These are phyloP conservation scores for Leccinellum luteum DNA, from an alignment of 768 basidiomycete species.

Conservation along the genomic window DNA sequence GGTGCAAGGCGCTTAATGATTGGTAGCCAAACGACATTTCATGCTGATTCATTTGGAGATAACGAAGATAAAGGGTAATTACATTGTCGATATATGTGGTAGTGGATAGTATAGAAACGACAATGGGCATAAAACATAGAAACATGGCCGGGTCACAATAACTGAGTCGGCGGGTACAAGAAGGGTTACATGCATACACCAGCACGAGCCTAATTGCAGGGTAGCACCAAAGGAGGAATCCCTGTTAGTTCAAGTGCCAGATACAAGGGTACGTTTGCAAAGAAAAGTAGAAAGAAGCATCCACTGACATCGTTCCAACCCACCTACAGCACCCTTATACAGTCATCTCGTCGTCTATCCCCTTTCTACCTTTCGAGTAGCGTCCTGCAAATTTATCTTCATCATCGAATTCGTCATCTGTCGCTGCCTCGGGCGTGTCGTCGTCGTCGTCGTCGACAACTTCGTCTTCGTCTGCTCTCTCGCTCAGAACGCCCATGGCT, in stretches of 20 bases:
- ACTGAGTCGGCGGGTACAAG: conserved; percentile 5
- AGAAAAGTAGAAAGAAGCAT: conserved; percentile 7
- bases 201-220: conserved; percentile 3
- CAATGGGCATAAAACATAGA: conserved; percentile 8
- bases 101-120: conserved; percentile 23
- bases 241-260: conserved; percentile 20
- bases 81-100: conserved; percentile 26
- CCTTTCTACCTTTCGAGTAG: conserved; percentile 59
- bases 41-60: neutral
- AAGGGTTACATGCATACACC: conserved; percentile 5
- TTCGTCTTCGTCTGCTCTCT: conserved; percentile 32
- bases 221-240: conserved; percentile 12
- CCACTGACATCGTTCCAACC: conserved; percentile 10
- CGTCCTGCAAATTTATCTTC: conserved; percentile 61
- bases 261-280: conserved; percentile 3
- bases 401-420: conserved; percentile 79
- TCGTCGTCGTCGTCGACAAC: conserved; percentile 47
- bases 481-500: conserved; percentile 40
- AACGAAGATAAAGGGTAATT: conserved; percentile 15
- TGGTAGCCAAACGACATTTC: conserved; percentile 48
- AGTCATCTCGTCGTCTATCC: conserved; percentile 35
- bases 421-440: conserved; percentile 47
- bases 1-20: conserved; percentile 63
- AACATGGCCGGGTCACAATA: conserved; percentile 2
- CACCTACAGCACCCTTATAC: conserved; percentile 23